Conservation (phyloP, 2,329 filamentous ascomycete species). For the Ilyonectria destructans region DNA sequence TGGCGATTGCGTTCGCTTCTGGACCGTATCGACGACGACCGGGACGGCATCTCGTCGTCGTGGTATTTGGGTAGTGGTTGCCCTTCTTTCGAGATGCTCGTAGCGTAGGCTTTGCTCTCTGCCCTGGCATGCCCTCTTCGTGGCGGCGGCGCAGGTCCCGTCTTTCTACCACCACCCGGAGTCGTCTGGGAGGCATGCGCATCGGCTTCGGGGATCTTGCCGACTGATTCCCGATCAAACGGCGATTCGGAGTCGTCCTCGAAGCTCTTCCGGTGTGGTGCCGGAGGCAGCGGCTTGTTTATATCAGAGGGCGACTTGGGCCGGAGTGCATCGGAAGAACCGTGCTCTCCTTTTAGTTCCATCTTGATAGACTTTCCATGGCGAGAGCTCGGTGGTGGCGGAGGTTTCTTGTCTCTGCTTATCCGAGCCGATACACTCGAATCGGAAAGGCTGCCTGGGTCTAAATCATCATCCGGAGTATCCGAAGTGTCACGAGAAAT, state of each 20-base stretch:
- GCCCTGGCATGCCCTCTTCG: constrained; percentile 63
- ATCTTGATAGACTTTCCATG: constrained; percentile 82
- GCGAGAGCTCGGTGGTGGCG: constrained; percentile 81
- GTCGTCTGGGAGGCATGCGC: constrained; percentile 52
- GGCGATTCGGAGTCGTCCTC: constrained; percentile 67
- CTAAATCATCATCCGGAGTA: constrained; percentile 43
- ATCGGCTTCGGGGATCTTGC: constrained; percentile 65
- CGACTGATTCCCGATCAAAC: constrained; percentile 69
- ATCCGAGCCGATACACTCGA: constrained; percentile 49
- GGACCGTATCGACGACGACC: constrained; percentile 66
- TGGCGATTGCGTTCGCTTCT: constrained; percentile 64
- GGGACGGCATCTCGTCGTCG: constrained; percentile 60
- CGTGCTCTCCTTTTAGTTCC: constrained; percentile 56
- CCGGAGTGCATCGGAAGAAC: constrained; percentile 41
- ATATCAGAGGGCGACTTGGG: constrained; percentile 44
- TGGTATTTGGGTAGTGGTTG: constrained; percentile 32
- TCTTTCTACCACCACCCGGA: constrained; percentile 57
- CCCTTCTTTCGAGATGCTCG: constrained; percentile 38
- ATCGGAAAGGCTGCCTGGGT: constrained; percentile 46
- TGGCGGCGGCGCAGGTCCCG: constrained; percentile 68
- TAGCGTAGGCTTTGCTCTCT: constrained; percentile 59
- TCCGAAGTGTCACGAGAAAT: constrained; percentile 43
- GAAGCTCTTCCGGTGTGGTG: constrained; percentile 63
- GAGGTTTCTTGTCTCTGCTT: constrained; percentile 71
- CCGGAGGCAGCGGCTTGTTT: constrained; percentile 73